Percentiles rank a stretch among this genome's conserved stretches.
Conservation (phyloP, 108 stramenopile genomes). For the Chaetoceros tenuissimus region DNA sequence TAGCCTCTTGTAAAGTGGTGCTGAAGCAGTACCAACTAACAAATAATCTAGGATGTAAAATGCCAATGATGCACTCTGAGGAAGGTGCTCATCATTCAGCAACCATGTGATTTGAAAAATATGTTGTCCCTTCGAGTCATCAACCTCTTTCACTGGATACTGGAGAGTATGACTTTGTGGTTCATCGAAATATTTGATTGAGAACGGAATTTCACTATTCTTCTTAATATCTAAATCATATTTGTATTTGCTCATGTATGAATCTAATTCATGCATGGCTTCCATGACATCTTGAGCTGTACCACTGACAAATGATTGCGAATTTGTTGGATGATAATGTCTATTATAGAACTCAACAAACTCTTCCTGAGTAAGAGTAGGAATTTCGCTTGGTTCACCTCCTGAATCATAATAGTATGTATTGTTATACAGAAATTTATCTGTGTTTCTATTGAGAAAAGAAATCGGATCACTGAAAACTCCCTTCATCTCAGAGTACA, state of each 20-base stretch:
- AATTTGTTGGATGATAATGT: slow-evolving; percentile 93
- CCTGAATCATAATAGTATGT: slow-evolving; percentile 74
- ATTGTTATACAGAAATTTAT: slow-evolving; percentile 81
- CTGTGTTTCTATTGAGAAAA: slow-evolving; percentile 52
- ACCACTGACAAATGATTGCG: slow-evolving; percentile 86
- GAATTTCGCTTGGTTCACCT: slow-evolving; percentile 84
- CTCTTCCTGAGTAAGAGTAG: slow-evolving; percentile 67
- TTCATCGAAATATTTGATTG: slow-evolving; percentile 26
- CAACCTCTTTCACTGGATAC: slow-evolving; percentile 33
- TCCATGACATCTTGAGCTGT: slow-evolving; percentile 65
- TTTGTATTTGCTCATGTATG: slow-evolving; percentile 52
- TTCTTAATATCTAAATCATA: slow-evolving; percentile 24
- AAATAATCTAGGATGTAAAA: slow-evolving; percentile 73
- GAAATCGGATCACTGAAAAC: slow-evolving; percentile 82
- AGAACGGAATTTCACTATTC: slow-evolving; percentile 29
- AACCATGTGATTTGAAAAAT: slow-evolving; percentile 83
- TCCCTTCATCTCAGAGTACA: slow-evolving; percentile 91
- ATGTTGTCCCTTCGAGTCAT: slow-evolving; percentile 25
- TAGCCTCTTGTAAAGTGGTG: slow-evolving; percentile 42
- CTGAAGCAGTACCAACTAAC: slow-evolving; percentile 58
- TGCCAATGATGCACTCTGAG: slow-evolving; percentile 58
- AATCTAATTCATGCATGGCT: slow-evolving; percentile 57
- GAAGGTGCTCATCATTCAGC: slow-evolving; percentile 64
- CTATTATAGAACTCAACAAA: slow-evolving; percentile 78
- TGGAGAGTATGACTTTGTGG: slow-evolving; percentile 17